A percentile compares a stretch with the other conserved stretches of the same genome.
phyloP scores from a whole-genome alignment of 129 eudicot species.

The Lonicera japonica region DNA sequence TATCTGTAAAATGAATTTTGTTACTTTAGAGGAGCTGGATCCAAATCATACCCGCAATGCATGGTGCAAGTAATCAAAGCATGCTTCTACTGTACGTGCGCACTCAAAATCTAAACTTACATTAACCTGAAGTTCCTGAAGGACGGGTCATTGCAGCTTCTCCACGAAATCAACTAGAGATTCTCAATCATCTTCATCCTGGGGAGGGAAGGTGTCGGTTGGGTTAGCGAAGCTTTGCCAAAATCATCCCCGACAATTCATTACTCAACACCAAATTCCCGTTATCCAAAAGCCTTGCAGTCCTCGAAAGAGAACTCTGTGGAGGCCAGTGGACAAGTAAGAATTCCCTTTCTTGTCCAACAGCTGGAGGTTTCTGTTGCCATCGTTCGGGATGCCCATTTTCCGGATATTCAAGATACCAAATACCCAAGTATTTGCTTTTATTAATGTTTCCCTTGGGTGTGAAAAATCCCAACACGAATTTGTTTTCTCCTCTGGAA shows the following conservation, averaged over 20 bases:
- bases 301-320: neutral
- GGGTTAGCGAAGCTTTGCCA: constrained; percentile 49
- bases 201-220: constrained; percentile 36
- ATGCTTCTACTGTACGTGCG: too few species aligned
- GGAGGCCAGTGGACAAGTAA: constrained; percentile 7
- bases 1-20: too few species aligned
- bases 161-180: constrained; percentile 26
- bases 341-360: neutral
- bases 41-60: too few species aligned
- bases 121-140: constrained; percentile 17
- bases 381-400: constrained; percentile 6
- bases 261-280: constrained; percentile 37
- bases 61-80: too few species aligned
- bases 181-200: constrained; percentile 20
- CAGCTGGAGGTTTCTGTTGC: constrained; percentile 13
- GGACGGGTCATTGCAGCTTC: constrained; percentile 15
- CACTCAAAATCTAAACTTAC: too few species aligned
- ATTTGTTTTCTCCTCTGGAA: constrained; percentile 26
- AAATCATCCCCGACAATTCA: constrained; percentile 2
- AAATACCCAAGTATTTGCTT: constrained; percentile 35
- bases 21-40: too few species aligned
- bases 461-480: constrained; percentile 47
- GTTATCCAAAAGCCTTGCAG: constrained; percentile 24
- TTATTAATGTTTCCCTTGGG: neutral
- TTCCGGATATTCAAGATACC: constrained; percentile 24